A percentile compares a stretch with the other conserved stretches of the same genome.
Evolutionary conservation across 1,284 basidiomycete genomes (phyloP).

Genomic region (Sanghuangporus sanghuang): DNA sequence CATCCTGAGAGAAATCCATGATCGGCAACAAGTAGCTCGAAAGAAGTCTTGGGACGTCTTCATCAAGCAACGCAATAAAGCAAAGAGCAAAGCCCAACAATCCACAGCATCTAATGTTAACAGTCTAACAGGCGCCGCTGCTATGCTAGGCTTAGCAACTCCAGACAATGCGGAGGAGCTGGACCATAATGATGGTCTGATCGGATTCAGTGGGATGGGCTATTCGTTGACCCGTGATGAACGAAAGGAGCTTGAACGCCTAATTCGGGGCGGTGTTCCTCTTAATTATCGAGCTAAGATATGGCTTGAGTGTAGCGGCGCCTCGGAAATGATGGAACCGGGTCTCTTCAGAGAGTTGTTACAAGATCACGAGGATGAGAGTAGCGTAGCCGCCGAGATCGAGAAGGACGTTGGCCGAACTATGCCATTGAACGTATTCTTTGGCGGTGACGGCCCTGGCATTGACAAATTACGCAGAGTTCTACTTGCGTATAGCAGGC

Average conservation of each 20-base stretch:
- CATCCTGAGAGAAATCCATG: slow-evolving; percentile 85
- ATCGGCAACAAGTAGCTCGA: slow-evolving; percentile 70
- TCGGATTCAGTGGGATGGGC: slow-evolving; percentile 88
- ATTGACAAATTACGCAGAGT: slow-evolving; percentile 89
- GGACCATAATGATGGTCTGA: slow-evolving; percentile 68
- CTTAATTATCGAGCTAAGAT: slow-evolving; percentile 83
- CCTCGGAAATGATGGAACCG: slow-evolving; percentile 86
- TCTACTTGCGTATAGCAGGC: slow-evolving; percentile 89
- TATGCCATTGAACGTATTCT: slow-evolving; percentile 96
- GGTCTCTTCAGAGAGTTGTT: slow-evolving; percentile 87
- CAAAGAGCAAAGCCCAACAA: slow-evolving; percentile 32
- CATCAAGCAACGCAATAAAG: slow-evolving; percentile 60
- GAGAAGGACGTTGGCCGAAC: slow-evolving; percentile 93
- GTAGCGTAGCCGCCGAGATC: slow-evolving; percentile 74
- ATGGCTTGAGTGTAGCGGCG: slow-evolving; percentile 92
- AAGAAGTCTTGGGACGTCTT: slow-evolving; percentile 88
- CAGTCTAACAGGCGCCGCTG: slow-evolving; percentile 42
- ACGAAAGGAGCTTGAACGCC: slow-evolving; percentile 70
- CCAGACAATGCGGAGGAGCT: slow-evolving; percentile 65
- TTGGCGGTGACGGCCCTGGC: slow-evolving; percentile 92
- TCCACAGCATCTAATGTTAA: slow-evolving; percentile 21
- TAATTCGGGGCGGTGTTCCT: slow-evolving; percentile 85
- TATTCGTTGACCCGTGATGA: slow-evolving; percentile 69
- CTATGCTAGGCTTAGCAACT: slow-evolving; percentile 59
- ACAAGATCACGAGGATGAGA: slow-evolving; percentile 47